phyloP scores from a whole-genome alignment of 2,329 filamentous ascomycete genomes.

The Sporothrix inflata region DNA sequence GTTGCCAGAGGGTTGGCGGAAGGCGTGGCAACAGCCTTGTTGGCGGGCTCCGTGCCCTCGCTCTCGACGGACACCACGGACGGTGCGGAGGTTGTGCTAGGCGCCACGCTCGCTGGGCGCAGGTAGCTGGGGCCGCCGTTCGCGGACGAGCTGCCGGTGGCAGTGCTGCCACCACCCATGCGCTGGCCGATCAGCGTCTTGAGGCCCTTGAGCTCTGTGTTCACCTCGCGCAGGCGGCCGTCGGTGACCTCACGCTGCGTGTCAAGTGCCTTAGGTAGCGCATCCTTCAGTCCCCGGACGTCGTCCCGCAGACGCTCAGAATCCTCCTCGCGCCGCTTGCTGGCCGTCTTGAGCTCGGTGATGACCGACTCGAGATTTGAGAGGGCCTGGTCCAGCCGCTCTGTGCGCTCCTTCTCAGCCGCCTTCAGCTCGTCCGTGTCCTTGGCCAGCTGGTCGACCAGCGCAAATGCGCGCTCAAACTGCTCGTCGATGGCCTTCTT shows the following conservation, averaged over 20 bases:
- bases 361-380: slow-evolving; percentile 84
- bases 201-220: slow-evolving; percentile 84
- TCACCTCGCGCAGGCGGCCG: slow-evolving; percentile 78
- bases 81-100: slow-evolving; percentile 34
- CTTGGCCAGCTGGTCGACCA: slow-evolving; percentile 88
- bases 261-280: slow-evolving; percentile 86
- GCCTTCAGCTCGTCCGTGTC: slow-evolving; percentile 88
- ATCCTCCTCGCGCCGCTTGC: slow-evolving; percentile 83
- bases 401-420: slow-evolving; percentile 81
- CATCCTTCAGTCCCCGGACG: slow-evolving; percentile 76
- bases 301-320: slow-evolving; percentile 84
- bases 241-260: slow-evolving; percentile 86
- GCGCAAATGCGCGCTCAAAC: slow-evolving; percentile 86
- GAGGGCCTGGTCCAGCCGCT: slow-evolving; percentile 79
- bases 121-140: slow-evolving; percentile 37
- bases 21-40: neutral
- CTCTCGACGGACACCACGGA: slow-evolving; percentile 27
- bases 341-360: slow-evolving; percentile 77
- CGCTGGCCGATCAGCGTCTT: slow-evolving; percentile 79
- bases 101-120: slow-evolving; percentile 36
- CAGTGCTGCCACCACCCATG: slow-evolving; percentile 50
- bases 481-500: slow-evolving; percentile 91
- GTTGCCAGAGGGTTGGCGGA: slow-evolving; percentile 30
- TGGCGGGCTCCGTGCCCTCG: slow-evolving; percentile 36
- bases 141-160: neutral